Percentiles rank a stretch among this genome's conserved stretches.
phyloP scores from a whole-genome alignment of 257 asterid species.

The Primulina huaijiensis region DNA sequence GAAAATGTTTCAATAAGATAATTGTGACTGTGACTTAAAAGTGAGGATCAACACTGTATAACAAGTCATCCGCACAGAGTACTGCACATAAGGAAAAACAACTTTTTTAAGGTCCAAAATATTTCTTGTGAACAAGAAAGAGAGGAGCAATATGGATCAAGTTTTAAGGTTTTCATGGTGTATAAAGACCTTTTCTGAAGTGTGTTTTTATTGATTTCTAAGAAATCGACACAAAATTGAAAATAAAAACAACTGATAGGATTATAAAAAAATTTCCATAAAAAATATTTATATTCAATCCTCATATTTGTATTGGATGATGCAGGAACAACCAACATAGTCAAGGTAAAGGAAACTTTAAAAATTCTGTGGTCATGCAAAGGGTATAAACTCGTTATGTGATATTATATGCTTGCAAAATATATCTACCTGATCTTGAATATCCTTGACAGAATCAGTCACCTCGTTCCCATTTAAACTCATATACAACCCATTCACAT shows the following conservation, averaged over 20 bases:
- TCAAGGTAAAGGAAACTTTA: not conserved
- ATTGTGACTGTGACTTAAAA: not conserved
- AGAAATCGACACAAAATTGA: not conserved
- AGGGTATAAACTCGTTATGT: not conserved
- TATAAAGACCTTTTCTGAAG: no score
- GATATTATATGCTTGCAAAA: not conserved
- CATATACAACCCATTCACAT: slow-evolving; percentile 36
- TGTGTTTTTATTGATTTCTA: not conserved
- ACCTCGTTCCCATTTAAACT: slow-evolving; percentile 46
- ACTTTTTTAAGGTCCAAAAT: not conserved
- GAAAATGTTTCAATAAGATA: slow-evolving; percentile 8
- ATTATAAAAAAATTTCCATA: not conserved
- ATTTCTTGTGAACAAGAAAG: no score
- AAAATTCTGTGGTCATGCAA: not conserved
- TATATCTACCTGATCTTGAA: slow-evolving; percentile 74
- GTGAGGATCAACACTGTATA: not conserved
- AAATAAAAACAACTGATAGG: not conserved
- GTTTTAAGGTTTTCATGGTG: not conserved
- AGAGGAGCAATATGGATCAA: not conserved
- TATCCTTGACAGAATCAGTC: slow-evolving; percentile 67
- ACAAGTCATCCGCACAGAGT: slow-evolving; percentile 1
- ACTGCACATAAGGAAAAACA: not conserved
- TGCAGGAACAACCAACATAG: not conserved
- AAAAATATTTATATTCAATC: not conserved
- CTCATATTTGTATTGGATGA: not conserved